Percentiles rank a stretch among this genome's conserved stretches.
Evolutionary conservation across 306 rosid species (phyloP).

Genomic region (Cyamopsis tetragonoloba): DNA sequence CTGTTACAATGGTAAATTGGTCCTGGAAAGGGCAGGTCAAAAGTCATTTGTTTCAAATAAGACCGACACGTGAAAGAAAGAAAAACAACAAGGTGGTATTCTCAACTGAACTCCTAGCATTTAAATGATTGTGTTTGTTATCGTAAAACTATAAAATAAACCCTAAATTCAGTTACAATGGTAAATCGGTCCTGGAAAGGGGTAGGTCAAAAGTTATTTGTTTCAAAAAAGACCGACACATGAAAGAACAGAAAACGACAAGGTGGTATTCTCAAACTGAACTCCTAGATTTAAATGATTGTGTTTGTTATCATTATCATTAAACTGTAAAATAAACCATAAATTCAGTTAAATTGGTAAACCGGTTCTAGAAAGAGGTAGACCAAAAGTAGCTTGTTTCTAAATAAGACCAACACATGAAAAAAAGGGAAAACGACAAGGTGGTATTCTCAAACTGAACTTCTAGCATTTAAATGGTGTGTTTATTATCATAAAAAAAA

Average conservation of each 20-base stretch:
- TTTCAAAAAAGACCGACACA: slow-evolving; percentile 12
- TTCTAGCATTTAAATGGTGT: neutral
- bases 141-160: neutral
- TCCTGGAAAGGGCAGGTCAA: neutral
- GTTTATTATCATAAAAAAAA: neutral
- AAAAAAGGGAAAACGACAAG: neutral
- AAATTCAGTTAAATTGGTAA: no score
- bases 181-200: neutral
- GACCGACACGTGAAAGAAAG: neutral
- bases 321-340: no score
- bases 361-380: neutral
- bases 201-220: neutral
- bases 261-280: neutral
- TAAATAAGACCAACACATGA: slow-evolving; percentile 5
- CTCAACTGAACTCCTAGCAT: neutral
- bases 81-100: neutral
- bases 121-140: neutral
- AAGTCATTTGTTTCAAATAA: neutral
- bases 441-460: neutral
- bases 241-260: neutral
- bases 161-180: slow-evolving; percentile 7
- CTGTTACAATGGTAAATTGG: neutral
- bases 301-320: neutral
- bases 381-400: neutral
- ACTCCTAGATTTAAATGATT: neutral